phyloP scores from a whole-genome alignment of 352 stramenopile species.

The Phytophthora agathidicida region DNA sequence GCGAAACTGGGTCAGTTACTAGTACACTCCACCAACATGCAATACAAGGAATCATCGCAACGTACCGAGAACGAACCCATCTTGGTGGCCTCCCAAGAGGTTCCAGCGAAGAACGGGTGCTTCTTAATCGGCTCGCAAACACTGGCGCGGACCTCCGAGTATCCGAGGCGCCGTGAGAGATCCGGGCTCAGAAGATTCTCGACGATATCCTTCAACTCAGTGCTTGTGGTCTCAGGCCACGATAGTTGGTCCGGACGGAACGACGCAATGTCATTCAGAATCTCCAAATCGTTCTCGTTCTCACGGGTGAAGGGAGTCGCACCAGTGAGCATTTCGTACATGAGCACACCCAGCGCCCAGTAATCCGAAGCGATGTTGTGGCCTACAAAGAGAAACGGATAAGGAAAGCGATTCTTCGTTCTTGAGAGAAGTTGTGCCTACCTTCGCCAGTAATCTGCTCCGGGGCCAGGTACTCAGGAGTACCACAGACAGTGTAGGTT shows the following conservation, averaged over 20 bases:
- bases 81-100: slow-evolving; percentile 84
- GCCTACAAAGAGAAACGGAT: slow-evolving; percentile 38
- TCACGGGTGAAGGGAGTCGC: slow-evolving; percentile 89
- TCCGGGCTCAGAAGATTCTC: slow-evolving; percentile 65
- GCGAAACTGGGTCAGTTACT: slow-evolving; percentile 1
- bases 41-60: slow-evolving; percentile 1
- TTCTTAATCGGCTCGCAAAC: slow-evolving; percentile 80
- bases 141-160: slow-evolving; percentile 52
- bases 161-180: slow-evolving; percentile 60
- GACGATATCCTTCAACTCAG: slow-evolving; percentile 79
- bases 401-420: too few species aligned
- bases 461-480: slow-evolving; percentile 83
- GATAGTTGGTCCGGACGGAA: slow-evolving; percentile 76
- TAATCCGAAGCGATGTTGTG: slow-evolving; percentile 91
- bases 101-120: slow-evolving; percentile 84
- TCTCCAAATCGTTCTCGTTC: slow-evolving; percentile 87
- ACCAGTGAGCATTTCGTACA: slow-evolving; percentile 93
- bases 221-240: slow-evolving; percentile 73
- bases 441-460: slow-evolving; percentile 90
- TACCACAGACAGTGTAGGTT: slow-evolving; percentile 89
- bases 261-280: slow-evolving; percentile 86
- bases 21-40: neutral
- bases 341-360: slow-evolving; percentile 93
- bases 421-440: slow-evolving; percentile 15
- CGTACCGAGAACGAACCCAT: slow-evolving; percentile 80